These are phyloP conservation scores for Yamadazyma songkhlaensis DNA, from an alignment of 1,139 yeast species.

Conservation along the genomic window DNA sequence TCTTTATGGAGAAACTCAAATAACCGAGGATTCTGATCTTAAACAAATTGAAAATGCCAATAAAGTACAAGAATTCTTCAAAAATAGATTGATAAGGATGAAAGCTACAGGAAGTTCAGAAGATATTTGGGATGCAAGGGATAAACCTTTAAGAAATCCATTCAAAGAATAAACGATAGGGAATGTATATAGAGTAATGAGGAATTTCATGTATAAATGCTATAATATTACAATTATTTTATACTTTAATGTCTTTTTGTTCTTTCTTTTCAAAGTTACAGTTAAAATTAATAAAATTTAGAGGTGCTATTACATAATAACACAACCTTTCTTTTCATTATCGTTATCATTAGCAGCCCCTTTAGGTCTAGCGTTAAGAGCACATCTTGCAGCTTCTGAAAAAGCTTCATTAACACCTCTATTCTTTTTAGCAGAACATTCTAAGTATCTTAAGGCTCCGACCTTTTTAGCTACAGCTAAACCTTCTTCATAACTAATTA, in stretches of 20 bases:
- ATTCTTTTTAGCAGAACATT: constrained; percentile 91
- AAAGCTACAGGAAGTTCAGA: constrained; percentile 71
- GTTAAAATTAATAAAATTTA: no score
- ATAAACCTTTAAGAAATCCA: constrained; percentile 25
- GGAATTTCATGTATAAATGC: constrained; percentile 4
- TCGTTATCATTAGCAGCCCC: constrained; percentile 63
- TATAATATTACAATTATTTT: constrained; percentile 3
- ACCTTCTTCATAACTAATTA: constrained; percentile 48
- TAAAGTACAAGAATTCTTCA: constrained; percentile 70
- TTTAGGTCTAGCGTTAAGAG: constrained; percentile 83
- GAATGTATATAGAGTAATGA: not conserved
- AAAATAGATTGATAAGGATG: constrained; percentile 58
- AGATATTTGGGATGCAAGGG: constrained; percentile 71
- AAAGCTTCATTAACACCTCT: constrained; percentile 96
- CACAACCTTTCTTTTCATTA: constrained; percentile 42
- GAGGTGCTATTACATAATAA: constrained; percentile 27
- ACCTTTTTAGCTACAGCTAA: constrained; percentile 72
- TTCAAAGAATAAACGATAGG: constrained; percentile 17
- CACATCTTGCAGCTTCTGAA: constrained; percentile 96
- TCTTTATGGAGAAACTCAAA: constrained; percentile 19
- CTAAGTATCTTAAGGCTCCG: constrained; percentile 83
- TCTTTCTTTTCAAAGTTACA: not conserved
- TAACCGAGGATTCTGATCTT: constrained; percentile 35
- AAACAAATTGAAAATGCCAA: constrained; percentile 47
- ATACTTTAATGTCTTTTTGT: not conserved